A percentile compares a stretch with the other conserved stretches of the same genome.
phyloP scores from a whole-genome alignment of 768 basidiomycete species.

The Phanerochaete carnosa region DNA sequence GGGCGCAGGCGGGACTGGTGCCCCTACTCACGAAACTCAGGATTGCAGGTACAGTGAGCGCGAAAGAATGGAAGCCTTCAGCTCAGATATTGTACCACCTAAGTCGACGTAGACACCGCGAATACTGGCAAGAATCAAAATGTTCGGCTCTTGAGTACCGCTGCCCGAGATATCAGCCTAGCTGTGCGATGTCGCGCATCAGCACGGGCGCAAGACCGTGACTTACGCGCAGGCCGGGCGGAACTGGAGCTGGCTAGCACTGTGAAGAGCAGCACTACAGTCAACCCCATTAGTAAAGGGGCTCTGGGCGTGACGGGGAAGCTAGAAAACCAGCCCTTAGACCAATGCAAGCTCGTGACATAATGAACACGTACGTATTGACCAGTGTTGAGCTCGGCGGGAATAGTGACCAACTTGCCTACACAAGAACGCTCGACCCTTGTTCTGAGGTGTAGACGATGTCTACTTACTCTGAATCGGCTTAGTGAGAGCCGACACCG shows the following conservation, averaged over 20 bases:
- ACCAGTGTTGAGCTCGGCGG: constrained; percentile 38
- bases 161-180: constrained; percentile 25
- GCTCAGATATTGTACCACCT: constrained; percentile 26
- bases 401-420: constrained; percentile 31
- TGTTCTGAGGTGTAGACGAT: background rate
- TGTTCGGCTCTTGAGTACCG: constrained; percentile 22
- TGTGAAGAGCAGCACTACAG: constrained; percentile 43
- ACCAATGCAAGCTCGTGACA: background rate
- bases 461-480: constrained; percentile 36
- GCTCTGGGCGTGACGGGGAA: constrained; percentile 36
- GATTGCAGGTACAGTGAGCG: constrained; percentile 14
- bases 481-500: constrained; percentile 37
- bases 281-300: background rate
- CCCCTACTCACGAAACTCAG: background rate
- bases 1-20: background rate
- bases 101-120: constrained; percentile 24
- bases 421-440: background rate
- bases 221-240: constrained; percentile 50
- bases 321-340: constrained; percentile 23
- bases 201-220: background rate
- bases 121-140: constrained; percentile 19
- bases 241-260: constrained; percentile 37
- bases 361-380: constrained; percentile 42
- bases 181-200: constrained; percentile 9
- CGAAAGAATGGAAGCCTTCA: constrained; percentile 19